These are phyloP conservation scores for Rhizopogon sp. DNA, from an alignment of 768 basidiomycete species.

Conservation along the genomic window DNA sequence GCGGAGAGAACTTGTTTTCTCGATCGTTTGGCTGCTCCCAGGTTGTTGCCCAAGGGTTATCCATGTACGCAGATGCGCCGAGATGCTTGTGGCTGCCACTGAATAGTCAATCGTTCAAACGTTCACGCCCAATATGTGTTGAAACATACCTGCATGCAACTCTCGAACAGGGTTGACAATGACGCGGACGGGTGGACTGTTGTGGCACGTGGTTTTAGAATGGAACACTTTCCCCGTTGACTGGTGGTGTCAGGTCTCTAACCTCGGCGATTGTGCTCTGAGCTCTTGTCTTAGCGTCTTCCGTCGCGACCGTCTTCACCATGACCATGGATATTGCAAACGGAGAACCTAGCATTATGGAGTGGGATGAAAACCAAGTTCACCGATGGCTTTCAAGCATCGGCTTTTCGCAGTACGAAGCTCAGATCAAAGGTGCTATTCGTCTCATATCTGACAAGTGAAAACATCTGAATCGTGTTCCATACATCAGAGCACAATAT, in stretches of 20 bases:
- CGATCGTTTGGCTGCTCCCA: constrained; percentile 50
- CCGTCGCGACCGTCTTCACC: neutral
- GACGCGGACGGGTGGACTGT: no score
- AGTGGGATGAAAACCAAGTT: constrained; percentile 79
- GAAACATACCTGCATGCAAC: neutral
- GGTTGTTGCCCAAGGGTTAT: constrained; percentile 73
- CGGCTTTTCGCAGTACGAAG: constrained; percentile 84
- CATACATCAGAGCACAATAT: constrained; percentile 74
- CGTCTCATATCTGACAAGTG: neutral
- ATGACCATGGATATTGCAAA: constrained; percentile 26
- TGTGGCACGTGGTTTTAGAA: neutral
- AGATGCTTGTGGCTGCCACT: neutral
- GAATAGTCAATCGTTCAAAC: neutral
- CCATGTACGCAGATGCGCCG: constrained; percentile 40
- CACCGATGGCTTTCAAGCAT: constrained; percentile 71
- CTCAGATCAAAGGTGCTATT: constrained; percentile 67
- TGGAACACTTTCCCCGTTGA: neutral
- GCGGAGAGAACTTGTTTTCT: neutral
- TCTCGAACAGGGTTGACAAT: no score
- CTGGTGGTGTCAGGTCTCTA: constrained; percentile 3
- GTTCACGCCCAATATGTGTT: no score
- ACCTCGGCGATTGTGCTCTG: neutral
- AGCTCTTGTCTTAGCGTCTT: constrained; percentile 4
- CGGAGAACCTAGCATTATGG: constrained; percentile 35
- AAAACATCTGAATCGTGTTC: constrained; percentile 4